A percentile compares a stretch with the other conserved stretches of the same genome.
phyloP scores from a whole-genome alignment of 345 rosid genomes.

The Hevea brasiliensis region DNA sequence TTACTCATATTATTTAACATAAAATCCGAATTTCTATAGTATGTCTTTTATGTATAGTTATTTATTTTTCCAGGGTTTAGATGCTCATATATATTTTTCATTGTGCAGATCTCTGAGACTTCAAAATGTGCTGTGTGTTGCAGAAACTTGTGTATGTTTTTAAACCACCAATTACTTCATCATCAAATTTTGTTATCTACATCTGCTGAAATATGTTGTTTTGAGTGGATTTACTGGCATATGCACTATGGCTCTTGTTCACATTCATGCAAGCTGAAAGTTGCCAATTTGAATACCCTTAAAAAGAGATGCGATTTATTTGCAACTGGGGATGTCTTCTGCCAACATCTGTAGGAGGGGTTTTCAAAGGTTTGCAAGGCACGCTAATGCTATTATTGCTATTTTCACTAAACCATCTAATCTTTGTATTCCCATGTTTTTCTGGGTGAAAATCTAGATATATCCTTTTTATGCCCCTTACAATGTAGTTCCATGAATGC shows the following conservation, averaged over 20 bases:
- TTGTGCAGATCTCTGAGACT: slow-evolving; percentile 75
- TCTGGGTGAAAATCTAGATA: background rate
- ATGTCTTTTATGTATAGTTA: background rate
- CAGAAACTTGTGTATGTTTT: slow-evolving; percentile 73
- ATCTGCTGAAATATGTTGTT: background rate
- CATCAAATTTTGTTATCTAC: background rate
- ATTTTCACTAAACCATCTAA: background rate
- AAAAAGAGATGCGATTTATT: background rate
- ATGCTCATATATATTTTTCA: slow-evolving; percentile 6
- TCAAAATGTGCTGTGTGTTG: slow-evolving; percentile 66
- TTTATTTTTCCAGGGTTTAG: background rate
- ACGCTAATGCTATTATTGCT: background rate
- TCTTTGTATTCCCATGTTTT: background rate
- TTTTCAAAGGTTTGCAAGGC: slow-evolving; percentile 6
- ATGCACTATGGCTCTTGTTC: background rate
- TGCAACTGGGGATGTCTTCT: background rate
- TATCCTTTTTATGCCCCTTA: background rate
- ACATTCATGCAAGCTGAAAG: background rate
- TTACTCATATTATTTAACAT: background rate
- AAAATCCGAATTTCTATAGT: background rate
- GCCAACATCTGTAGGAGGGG: background rate
- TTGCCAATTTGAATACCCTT: background rate
- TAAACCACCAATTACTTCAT: slow-evolving; percentile 4
- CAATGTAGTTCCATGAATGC: background rate
- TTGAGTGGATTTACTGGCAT: slow-evolving; percentile 9